These are phyloP conservation scores for Lactarius psammicola DNA, from an alignment of 768 basidiomycete species.

Conservation along the genomic window DNA sequence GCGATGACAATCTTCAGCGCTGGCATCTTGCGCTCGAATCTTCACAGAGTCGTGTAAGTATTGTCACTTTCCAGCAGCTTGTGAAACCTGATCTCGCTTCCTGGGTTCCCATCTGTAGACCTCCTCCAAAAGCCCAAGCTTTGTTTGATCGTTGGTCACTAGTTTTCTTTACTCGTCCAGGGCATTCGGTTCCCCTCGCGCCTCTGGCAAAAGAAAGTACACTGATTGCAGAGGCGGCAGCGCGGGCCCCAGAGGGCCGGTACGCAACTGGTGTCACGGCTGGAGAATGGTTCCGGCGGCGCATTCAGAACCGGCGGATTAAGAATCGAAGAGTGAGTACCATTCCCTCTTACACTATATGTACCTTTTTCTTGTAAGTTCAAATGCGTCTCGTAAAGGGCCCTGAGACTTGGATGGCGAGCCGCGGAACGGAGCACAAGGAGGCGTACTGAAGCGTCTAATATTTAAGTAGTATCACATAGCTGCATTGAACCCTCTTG, in stretches of 20 bases:
- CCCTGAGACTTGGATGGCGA: constrained; percentile 24
- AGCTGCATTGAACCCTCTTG: too few species aligned
- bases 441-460: not conserved
- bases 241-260: constrained; percentile 36
- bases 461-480: too few species aligned
- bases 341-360: too few species aligned
- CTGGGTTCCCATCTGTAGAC: constrained; percentile 22
- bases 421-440: constrained; percentile 23
- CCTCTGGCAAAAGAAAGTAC: constrained; percentile 53
- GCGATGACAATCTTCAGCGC: constrained; percentile 36
- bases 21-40: constrained; percentile 35
- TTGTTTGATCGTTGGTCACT: constrained; percentile 61
- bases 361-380: too few species aligned
- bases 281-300: constrained; percentile 43
- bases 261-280: constrained; percentile 41
- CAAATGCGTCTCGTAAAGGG: constrained; percentile 1
- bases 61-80: not conserved
- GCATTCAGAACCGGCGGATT: constrained; percentile 39
- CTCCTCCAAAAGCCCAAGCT: constrained; percentile 59
- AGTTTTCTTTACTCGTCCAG: constrained; percentile 70
- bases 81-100: not conserved
- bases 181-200: constrained; percentile 49
- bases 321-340: not conserved
- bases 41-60: constrained; percentile 35
- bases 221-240: constrained; percentile 46